phyloP scores from a whole-genome alignment of 805 yeast species.

The Blastobotrys parvus region DNA sequence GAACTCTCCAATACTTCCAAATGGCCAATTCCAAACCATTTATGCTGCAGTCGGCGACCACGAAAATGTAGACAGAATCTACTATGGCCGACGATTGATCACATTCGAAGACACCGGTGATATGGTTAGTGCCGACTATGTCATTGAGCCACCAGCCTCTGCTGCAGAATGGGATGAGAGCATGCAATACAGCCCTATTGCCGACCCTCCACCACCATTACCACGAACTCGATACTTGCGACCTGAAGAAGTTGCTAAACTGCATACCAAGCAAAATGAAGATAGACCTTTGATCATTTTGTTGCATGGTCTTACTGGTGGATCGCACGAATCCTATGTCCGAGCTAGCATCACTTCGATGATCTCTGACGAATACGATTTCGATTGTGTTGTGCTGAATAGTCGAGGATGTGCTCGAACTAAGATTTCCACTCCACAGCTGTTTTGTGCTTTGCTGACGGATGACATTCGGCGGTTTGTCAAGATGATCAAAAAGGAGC shows the following conservation, averaged over 20 bases:
- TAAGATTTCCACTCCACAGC: constrained; percentile 54
- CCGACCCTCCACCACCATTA: constrained; percentile 34
- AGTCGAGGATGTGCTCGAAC: constrained; percentile 72
- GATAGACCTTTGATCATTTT: constrained; percentile 53
- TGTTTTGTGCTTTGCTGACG: constrained; percentile 66
- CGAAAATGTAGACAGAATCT: constrained; percentile 44
- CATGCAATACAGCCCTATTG: constrained; percentile 24
- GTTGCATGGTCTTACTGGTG: constrained; percentile 77
- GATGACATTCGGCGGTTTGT: constrained; percentile 57
- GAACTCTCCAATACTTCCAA: constrained; percentile 55
- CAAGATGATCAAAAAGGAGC: constrained; percentile 38
- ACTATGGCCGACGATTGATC: constrained; percentile 72
- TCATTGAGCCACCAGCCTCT: constrained; percentile 32
- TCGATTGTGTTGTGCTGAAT: constrained; percentile 64
- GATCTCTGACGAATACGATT: constrained; percentile 27
- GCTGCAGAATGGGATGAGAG: constrained; percentile 29
- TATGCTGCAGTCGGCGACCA: constrained; percentile 51
- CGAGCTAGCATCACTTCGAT: constrained; percentile 34
- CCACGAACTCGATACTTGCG: constrained; percentile 45
- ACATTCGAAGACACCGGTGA: constrained; percentile 58
- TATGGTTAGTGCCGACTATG: constrained; percentile 67
- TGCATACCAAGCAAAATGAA: constrained; percentile 23
- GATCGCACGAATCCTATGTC: constrained; percentile 73
- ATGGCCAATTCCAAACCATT: constrained; percentile 73
- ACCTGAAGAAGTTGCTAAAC: constrained; percentile 36